Conservation (phyloP, 768 basidiomycete species). For the Neoboletus brunneissimus region DNA sequence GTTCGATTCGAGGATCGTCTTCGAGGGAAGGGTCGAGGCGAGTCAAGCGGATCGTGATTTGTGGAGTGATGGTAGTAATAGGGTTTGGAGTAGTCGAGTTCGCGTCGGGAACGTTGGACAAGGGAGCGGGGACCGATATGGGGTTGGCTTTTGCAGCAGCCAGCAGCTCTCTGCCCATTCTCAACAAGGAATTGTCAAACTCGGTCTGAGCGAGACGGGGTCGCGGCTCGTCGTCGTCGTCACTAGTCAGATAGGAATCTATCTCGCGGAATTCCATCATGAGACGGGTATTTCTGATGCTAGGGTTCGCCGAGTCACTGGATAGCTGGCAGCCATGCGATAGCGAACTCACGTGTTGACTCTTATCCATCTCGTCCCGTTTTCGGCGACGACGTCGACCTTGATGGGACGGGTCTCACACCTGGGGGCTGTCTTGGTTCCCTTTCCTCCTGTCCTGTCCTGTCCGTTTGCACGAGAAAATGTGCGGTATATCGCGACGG, state of each 20-base stretch:
- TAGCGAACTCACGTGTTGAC: slow-evolving; percentile 73
- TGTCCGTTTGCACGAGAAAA: slow-evolving; percentile 29
- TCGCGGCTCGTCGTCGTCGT: slow-evolving; percentile 42
- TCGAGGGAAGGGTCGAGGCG: slow-evolving; percentile 50
- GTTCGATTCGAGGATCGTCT: slow-evolving; percentile 54
- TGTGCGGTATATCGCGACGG: slow-evolving; percentile 59
- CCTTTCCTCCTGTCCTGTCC: not conserved
- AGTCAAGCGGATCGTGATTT: slow-evolving; percentile 63
- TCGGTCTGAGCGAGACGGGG: slow-evolving; percentile 47
- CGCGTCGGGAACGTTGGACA: not conserved
- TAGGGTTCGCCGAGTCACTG: slow-evolving; percentile 29
- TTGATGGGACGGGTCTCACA: slow-evolving; percentile 42
- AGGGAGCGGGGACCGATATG: slow-evolving; percentile 27
- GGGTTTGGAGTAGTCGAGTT: slow-evolving; percentile 6
- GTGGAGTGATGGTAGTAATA: slow-evolving; percentile 33
- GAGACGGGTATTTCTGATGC: slow-evolving; percentile 74
- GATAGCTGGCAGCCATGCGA: not conserved
- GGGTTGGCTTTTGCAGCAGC: slow-evolving; percentile 61
- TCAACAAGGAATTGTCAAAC: slow-evolving; percentile 72
- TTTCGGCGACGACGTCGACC: slow-evolving; percentile 77
- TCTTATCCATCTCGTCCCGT: slow-evolving; percentile 76
- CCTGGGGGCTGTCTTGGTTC: not conserved
- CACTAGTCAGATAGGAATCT: slow-evolving; percentile 69
- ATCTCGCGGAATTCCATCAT: slow-evolving; percentile 80
- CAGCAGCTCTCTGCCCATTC: slow-evolving; percentile 66